Evolutionary conservation across 306 rosid genomes (phyloP).

Genomic region (Castanea sativa): DNA sequence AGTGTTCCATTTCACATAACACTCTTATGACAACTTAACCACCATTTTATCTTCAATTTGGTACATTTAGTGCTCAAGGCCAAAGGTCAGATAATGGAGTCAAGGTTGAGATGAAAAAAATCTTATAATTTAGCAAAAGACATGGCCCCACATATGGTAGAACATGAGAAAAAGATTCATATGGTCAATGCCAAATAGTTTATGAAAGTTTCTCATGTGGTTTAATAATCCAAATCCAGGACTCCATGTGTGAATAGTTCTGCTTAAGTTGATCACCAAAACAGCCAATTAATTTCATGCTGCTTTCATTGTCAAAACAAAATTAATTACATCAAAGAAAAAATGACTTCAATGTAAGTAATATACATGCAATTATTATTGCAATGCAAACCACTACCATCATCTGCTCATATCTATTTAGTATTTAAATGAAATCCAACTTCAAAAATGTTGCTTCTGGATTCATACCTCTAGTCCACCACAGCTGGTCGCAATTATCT

Average conservation of each 20-base stretch:
- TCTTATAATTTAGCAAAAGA: not conserved
- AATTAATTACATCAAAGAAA: constrained; percentile 10
- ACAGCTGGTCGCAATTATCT: constrained; percentile 69
- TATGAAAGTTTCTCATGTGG: not conserved
- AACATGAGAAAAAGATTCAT: not conserved
- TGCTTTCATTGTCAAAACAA: constrained; percentile 6
- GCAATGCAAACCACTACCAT: not conserved
- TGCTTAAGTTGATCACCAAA: constrained; percentile 13
- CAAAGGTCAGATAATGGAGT: not conserved
- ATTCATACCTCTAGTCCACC: constrained; percentile 70
- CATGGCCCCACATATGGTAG: not conserved
- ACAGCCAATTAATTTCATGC: constrained; percentile 7
- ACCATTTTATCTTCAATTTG: not conserved
- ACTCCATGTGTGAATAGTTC: not conserved
- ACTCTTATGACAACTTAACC: not conserved
- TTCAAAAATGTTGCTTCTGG: constrained; percentile 10
- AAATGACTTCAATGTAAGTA: constrained; percentile 15
- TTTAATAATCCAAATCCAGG: not conserved
- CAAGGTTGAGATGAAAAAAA: constrained; percentile 1
- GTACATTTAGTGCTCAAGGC: not conserved
- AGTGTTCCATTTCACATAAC: not conserved
- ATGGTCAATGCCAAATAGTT: not conserved
- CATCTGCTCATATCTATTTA: constrained; percentile 10
- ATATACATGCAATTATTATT: not conserved
- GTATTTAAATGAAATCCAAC: constrained; percentile 1